These are phyloP conservation scores for Pluteus cervinus DNA, from an alignment of 768 basidiomycete genomes.

Conservation along the genomic window DNA sequence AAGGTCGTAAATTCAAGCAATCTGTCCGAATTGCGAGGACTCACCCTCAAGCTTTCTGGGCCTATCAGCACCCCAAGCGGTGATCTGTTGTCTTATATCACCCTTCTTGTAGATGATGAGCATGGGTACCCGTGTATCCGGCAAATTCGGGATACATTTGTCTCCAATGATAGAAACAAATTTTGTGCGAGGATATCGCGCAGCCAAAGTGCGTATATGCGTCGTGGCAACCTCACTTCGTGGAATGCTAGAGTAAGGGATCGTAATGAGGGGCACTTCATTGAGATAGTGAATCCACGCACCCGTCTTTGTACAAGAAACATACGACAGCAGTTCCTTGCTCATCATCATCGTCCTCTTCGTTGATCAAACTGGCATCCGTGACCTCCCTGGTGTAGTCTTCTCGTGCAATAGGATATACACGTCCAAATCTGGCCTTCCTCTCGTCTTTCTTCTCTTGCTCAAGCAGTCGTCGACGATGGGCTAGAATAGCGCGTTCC, in stretches of 20 bases:
- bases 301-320: slow-evolving; percentile 95
- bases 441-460: slow-evolving; percentile 55
- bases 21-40: slow-evolving; percentile 5
- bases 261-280: background rate
- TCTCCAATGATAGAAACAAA: slow-evolving; percentile 93
- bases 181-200: slow-evolving; percentile 85
- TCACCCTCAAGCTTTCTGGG: slow-evolving; percentile 76
- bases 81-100: slow-evolving; percentile 81
- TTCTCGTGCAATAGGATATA: slow-evolving; percentile 86
- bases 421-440: slow-evolving; percentile 70
- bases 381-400: slow-evolving; percentile 96
- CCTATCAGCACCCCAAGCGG: slow-evolving; percentile 77
- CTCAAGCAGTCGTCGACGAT: slow-evolving; percentile 55
- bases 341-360: slow-evolving; percentile 58
- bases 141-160: slow-evolving; percentile 95
- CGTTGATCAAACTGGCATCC: slow-evolving; percentile 74
- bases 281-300: slow-evolving; percentile 21
- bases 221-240: slow-evolving; percentile 71
- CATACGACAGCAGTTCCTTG: slow-evolving; percentile 91
- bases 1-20: slow-evolving; percentile 6
- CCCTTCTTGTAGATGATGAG: slow-evolving; percentile 89
- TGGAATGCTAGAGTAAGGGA: slow-evolving; percentile 49
- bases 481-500: slow-evolving; percentile 64
- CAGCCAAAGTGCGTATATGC: slow-evolving; percentile 68
- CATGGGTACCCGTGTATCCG: slow-evolving; percentile 87